Conservation (phyloP, 1,284 basidiomycete species). For the Cutaneotrichosporon cavernicola region DNA sequence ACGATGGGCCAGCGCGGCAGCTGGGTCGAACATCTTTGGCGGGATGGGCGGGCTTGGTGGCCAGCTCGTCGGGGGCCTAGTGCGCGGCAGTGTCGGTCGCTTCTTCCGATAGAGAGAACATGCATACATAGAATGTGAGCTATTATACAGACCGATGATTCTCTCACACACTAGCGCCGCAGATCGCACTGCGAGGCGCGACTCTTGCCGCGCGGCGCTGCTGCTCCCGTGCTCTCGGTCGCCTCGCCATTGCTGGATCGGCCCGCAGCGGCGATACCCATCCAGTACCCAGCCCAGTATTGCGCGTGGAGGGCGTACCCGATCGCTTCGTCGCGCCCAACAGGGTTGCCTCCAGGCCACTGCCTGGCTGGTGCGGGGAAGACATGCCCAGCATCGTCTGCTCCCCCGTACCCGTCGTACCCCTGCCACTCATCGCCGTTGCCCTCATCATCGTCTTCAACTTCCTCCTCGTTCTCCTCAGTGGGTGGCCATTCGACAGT, state of each 20-base stretch:
- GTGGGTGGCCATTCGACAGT: constrained; percentile 1
- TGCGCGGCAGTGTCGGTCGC: constrained; percentile 75
- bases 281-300: constrained; percentile 53
- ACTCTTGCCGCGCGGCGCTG: not conserved
- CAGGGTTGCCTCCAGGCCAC: constrained; percentile 17
- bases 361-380: constrained; percentile 23
- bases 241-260: not conserved
- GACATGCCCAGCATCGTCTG: constrained; percentile 12
- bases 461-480: constrained; percentile 3
- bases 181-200: not conserved
- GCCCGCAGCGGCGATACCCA: constrained; percentile 38
- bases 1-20: constrained; percentile 71
- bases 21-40: constrained; percentile 60
- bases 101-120: constrained; percentile 58
- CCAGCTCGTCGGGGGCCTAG: constrained; percentile 70
- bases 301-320: constrained; percentile 48
- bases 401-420: constrained; percentile 7
- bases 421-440: constrained; percentile 15
- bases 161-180: not conserved
- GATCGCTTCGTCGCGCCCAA: constrained; percentile 36
- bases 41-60: constrained; percentile 65
- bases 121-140: constrained; percentile 18
- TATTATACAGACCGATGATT: constrained; percentile 3
- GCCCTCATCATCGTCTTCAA: constrained; percentile 6
- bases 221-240: not conserved